Base-by-base conservation (phyloP, 805 yeast species). In the Kodamaea leandrae region DNA sequence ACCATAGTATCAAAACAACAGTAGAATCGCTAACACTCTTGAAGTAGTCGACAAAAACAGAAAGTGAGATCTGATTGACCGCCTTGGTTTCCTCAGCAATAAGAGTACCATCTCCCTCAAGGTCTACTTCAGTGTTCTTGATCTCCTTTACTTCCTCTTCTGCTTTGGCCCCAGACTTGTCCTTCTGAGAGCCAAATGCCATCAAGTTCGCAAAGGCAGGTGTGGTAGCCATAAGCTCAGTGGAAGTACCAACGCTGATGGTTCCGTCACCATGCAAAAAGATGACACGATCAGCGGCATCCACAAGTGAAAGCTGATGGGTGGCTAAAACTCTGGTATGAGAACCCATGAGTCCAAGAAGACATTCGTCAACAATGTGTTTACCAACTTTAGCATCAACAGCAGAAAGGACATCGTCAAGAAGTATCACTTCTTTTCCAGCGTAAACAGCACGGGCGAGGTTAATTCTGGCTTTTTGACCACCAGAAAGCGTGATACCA, bases 331-430 rank as follows among this genome's bases (percentile, higher is more conserved):
- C 53, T 51, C 93, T 72, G 0, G 96, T 88, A 50, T 74, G 77
- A n/a, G 62, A 59, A 26, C 64, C 62, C 44, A 88, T 56, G 15
- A 78, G 45, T 0, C 86, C 89, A 44, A 75, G 48, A 34, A 87
- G 60, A 60, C 96, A 87, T 28, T 77, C 69, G 39, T 78, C 72
- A 74, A 86, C 78, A 37, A 86, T 83, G 53, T 82, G 88, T 41
- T 76, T 77, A 12, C 93, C 95, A 33, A 86, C 95, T 53, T 85
- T 80, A 21, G 91, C 88, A 61, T 86, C 95, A 5, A 86, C 95
- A 4, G 95, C 95, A 63, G 86, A 78, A 42, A 86, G 69, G 9
- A 86, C 88, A 57, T 86, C 95, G 56, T 86, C 95, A 37, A 86
- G 61, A 37, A 86, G 60, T 30, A 82, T 72, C 18, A 85, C 80